Evolutionary conservation across 2,329 filamentous ascomycete genomes (phyloP), one percentile per base, ranked within the genome.

Genomic region (Aspergillus pseudoviridinutans): DNA sequence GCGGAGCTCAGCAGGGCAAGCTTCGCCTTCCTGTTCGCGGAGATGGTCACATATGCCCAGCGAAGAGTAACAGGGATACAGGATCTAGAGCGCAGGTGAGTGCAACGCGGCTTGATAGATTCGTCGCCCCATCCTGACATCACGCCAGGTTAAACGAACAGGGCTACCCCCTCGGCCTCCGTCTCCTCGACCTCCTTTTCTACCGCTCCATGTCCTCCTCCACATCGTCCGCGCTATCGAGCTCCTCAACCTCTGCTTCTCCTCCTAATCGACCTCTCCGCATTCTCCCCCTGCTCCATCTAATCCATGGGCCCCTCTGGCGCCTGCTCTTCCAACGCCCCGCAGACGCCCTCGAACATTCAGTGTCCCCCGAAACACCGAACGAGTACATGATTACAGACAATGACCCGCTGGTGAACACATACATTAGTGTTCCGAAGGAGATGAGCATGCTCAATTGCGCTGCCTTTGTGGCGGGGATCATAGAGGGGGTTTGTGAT

Each of bases 321-420:
- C 87, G 89, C 64, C 90, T 96, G 75, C 88, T 99, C 51, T 99
- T 99, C 75, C 87, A 86, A 41, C 89, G 93, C 1, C 88, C 92
- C 56, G 94, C 94, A 28, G 93, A 97, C 77, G 89, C 91, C 20
- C 86, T 99, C 58, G 94, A 99, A 78, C 92, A 94, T 77, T 91
- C 87, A 58, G 87, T 87, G 54, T 88, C 90, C 68, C 87, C 90
- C 8, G 85, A 87, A 54, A 93, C 92, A 53, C 88, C 91, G 8
- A 91, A 94, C 66, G 93, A 97, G 79, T 99, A 97, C 81, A 97
- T 99, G 93, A 94, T 99, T 68, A 91, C 92, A 68, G 94, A 99
- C 78, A 97, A 99, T 77, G 94, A 97, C 73, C 94, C 94, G 24
- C 82, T 97, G 52, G 93, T 97, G 42, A 97, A 97, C 76, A 88